A percentile compares a stretch with the other conserved stretches of the same genome.
phyloP scores from a whole-genome alignment of 2,329 filamentous ascomycete genomes.

The Phyllosticta capitalensis region DNA sequence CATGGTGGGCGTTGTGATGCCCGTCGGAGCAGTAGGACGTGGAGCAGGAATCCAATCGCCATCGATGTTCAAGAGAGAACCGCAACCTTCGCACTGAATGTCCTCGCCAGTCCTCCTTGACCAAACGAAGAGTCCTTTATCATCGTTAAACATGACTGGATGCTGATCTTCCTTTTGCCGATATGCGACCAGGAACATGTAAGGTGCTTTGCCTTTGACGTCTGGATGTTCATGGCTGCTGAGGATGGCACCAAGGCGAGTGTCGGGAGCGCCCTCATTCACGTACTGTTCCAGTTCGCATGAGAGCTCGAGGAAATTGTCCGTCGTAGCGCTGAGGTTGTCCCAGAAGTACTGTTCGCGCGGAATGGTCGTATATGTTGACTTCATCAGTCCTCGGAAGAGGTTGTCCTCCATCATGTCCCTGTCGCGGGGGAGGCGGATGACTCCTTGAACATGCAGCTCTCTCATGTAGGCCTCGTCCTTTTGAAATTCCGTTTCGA shows the following conservation, averaged over 20 bases:
- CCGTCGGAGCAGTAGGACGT: neutral
- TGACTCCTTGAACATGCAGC: neutral
- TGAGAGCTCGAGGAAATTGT: neutral
- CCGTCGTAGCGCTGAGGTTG: neutral
- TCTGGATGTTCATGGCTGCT: neutral
- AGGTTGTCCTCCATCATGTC: neutral
- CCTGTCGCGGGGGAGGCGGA: neutral
- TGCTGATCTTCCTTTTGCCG: neutral
- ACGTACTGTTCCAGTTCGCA: neutral
- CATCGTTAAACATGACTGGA: neutral
- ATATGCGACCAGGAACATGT: neutral
- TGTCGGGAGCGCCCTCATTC: neutral
- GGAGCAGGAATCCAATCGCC: neutral
- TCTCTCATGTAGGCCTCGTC: neutral
- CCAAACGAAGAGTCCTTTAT: neutral
- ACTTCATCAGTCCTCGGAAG: conserved; percentile 10
- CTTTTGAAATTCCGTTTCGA: conserved; percentile 5
- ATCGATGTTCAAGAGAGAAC: neutral
- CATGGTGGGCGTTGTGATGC: neutral
- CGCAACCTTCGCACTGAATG: neutral
- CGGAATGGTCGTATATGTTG: conserved; percentile 12
- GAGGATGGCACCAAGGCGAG: neutral
- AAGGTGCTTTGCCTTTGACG: neutral
- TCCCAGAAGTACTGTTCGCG: conserved; percentile 17
- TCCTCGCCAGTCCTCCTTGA: neutral